Conservation (phyloP, 2,329 filamentous ascomycete species). For the Parafenestella ontariensis region DNA sequence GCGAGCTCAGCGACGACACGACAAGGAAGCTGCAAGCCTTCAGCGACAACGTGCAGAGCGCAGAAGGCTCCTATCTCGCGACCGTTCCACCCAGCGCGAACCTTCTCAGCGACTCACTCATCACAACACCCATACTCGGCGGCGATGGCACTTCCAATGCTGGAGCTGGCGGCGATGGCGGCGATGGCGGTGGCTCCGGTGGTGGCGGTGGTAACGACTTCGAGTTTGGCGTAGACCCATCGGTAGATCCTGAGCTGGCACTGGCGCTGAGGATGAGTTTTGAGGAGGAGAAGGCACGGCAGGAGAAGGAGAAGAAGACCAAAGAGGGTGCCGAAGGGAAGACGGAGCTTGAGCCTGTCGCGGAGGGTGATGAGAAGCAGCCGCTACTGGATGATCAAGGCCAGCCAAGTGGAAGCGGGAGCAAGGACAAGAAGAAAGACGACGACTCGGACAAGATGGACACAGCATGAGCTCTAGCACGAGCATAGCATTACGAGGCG, state of each 20-base stretch:
- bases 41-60: conserved; percentile 87
- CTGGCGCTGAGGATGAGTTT: conserved; percentile 95
- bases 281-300: conserved; percentile 95
- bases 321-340: conserved; percentile 75
- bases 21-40: conserved; percentile 91
- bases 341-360: conserved; percentile 79
- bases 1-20: conserved; percentile 88
- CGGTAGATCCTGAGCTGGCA: conserved; percentile 90
- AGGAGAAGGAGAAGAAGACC: conserved; percentile 83
- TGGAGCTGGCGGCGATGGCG: conserved; percentile 59
- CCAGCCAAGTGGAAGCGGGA: conserved; percentile 68
- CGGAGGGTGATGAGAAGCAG: conserved; percentile 69
- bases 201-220: conserved; percentile 69
- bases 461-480: conserved; percentile 67
- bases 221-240: conserved; percentile 90
- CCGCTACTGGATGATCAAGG: conserved; percentile 70
- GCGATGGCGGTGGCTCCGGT: conserved; percentile 61
- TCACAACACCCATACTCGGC: conserved; percentile 87
- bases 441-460: conserved; percentile 84
- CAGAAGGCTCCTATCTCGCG: conserved; percentile 89
- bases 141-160: conserved; percentile 73
- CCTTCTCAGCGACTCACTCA: conserved; percentile 88
- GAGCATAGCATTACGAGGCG: neutral
- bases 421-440: conserved; percentile 58
- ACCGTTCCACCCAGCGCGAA: conserved; percentile 90